A percentile compares a stretch with the other conserved stretches of the same genome.
Conservation (phyloP, 495 filamentous ascomycete species). For the Penicillium goetzii region DNA sequence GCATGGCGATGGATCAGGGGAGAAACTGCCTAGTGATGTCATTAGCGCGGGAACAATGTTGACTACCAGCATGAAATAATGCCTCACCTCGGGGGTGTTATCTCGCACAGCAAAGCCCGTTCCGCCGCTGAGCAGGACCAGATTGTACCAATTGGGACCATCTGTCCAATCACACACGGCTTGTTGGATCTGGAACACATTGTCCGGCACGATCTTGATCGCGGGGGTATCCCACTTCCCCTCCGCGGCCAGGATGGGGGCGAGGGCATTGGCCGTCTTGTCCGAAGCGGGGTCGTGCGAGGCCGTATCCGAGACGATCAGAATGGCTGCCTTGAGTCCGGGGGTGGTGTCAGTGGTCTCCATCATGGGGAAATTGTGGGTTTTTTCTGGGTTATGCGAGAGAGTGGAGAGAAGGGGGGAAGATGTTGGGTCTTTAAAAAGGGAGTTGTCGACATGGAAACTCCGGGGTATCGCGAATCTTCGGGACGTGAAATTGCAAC, state of each 20-base stretch:
- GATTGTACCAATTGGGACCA: conserved; percentile 60
- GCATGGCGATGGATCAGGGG: conserved; percentile 85
- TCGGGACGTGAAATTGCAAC: conserved; percentile 21
- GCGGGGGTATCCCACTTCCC: conserved; percentile 72
- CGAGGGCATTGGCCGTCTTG: conserved; percentile 63
- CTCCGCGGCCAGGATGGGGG: conserved; percentile 66
- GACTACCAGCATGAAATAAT: conserved; percentile 5
- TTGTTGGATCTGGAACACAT: conserved; percentile 71
- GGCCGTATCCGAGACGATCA: conserved; percentile 95
- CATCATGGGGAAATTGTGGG: conserved; percentile 1
- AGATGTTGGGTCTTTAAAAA: conserved; percentile 5
- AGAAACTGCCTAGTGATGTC: conserved; percentile 67
- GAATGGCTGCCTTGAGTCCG: conserved; percentile 61
- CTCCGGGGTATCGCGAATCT: conserved; percentile 27
- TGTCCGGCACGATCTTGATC: conserved; percentile 80
- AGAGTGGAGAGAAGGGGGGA: conserved; percentile 15
- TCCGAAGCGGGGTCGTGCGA: conserved; percentile 80
- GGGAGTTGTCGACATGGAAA: neutral
- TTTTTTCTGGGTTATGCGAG: neutral
- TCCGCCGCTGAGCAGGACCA: conserved; percentile 87
- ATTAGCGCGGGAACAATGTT: conserved; percentile 22
- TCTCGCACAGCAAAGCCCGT: conserved; percentile 94
- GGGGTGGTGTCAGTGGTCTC: conserved; percentile 21
- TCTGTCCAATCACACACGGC: conserved; percentile 73
- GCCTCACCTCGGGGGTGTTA: conserved; percentile 79